Percentiles rank a stretch among this genome's conserved stretches.
These are phyloP conservation scores for Tagetes erecta DNA, from an alignment of 129 eudicot genomes.

Conservation along the genomic window DNA sequence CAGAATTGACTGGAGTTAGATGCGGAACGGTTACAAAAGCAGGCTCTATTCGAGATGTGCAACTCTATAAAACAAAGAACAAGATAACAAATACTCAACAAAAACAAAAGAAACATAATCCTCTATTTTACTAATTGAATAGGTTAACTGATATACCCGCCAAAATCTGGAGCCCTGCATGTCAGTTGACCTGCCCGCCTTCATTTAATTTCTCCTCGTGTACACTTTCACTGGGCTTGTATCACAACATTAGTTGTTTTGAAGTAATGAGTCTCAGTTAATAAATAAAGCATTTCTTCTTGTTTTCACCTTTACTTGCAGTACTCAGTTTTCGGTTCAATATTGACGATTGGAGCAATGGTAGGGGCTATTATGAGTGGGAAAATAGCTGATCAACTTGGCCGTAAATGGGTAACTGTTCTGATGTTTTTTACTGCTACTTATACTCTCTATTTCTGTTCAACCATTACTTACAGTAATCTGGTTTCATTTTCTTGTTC, in stretches of 20 bases:
- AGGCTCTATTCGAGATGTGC: no score
- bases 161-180: no score
- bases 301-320: constrained; percentile 37
- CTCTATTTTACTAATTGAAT: no score
- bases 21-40: no score
- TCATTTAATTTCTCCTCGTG: no score
- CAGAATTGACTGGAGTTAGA: no score
- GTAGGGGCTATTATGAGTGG: constrained; percentile 80
- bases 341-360: constrained; percentile 91
- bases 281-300: background rate
- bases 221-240: no score
- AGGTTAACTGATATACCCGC: no score
- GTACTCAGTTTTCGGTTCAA: constrained; percentile 90
- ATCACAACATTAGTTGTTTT: background rate
- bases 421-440: background rate
- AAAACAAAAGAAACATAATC: no score
- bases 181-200: no score
- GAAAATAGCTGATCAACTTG: constrained; percentile 71
- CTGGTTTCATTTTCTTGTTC: constrained; percentile 15
- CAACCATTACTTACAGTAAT: background rate
- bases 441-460: background rate
- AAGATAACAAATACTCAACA: no score
- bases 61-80: no score
- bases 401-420: constrained; percentile 62
- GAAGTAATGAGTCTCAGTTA: background rate